Evolutionary conservation across 163 green algal species (phyloP).

Genomic region (Prototheca wickerhamii): DNA sequence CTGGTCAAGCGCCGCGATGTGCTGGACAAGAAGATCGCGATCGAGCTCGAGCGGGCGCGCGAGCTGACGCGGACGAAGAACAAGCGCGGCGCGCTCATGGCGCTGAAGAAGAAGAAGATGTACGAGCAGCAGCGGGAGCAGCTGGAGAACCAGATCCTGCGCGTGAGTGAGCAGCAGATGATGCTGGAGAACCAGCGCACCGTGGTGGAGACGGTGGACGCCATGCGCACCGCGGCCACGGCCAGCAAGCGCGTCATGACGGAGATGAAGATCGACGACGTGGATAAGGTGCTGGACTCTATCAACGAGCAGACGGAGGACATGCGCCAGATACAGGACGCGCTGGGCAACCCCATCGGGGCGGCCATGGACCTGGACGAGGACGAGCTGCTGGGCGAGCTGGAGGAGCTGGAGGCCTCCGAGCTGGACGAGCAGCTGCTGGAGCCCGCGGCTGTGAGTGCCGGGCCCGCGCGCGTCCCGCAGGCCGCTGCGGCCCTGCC

Average conservation of each 20-base stretch:
- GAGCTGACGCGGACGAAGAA: conserved; percentile 79
- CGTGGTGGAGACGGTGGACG: conserved; percentile 72
- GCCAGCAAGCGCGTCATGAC: conserved; percentile 75
- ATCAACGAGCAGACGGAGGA: conserved; percentile 89
- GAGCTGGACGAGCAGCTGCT: conserved; percentile 63
- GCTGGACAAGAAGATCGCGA: conserved; percentile 78
- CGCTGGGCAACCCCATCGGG: conserved; percentile 69
- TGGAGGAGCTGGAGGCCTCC: conserved; percentile 57
- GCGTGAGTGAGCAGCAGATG: conserved; percentile 84
- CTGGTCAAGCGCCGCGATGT: conserved; percentile 82
- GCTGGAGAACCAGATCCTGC: conserved; percentile 79
- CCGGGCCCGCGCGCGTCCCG: conserved; percentile 28
- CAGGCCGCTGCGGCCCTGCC: background rate
- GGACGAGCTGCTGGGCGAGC: conserved; percentile 81
- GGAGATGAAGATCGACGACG: conserved; percentile 87
- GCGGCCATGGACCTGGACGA: conserved; percentile 63
- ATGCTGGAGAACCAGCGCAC: conserved; percentile 86
- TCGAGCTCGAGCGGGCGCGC: conserved; percentile 78
- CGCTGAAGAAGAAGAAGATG: conserved; percentile 76
- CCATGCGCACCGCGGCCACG: conserved; percentile 66
- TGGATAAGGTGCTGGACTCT: conserved; percentile 93
- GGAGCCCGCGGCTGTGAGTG: conserved; percentile 54
- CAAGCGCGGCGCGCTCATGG: conserved; percentile 71
- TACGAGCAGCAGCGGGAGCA: conserved; percentile 56
- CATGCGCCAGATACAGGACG: conserved; percentile 87